A percentile compares a stretch with the other conserved stretches of the same genome.
These are phyloP conservation scores for Leptographium lundbergii DNA, from an alignment of 2,329 filamentous ascomycete genomes.

Conservation along the genomic window DNA sequence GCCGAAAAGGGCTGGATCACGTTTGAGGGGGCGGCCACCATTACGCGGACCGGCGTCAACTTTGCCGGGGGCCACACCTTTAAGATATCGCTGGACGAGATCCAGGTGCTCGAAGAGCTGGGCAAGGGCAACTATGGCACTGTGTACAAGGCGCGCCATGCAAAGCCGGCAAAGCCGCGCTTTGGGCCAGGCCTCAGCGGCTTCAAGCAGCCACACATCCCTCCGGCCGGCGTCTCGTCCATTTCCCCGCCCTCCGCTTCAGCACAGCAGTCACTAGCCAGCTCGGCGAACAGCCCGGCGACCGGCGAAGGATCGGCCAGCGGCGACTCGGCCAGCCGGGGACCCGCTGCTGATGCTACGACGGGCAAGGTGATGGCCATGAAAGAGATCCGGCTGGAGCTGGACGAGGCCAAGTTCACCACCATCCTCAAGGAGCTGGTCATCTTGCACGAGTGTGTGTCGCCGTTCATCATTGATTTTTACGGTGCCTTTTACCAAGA, in stretches of 20 bases:
- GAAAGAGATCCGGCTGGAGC: slow-evolving; percentile 93
- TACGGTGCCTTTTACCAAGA: slow-evolving; percentile 99
- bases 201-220: slow-evolving; percentile 21
- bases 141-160: slow-evolving; percentile 90
- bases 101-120: slow-evolving; percentile 83
- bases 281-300: slow-evolving; percentile 3
- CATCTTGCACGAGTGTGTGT: slow-evolving; percentile 87
- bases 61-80: slow-evolving; percentile 85
- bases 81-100: slow-evolving; percentile 88
- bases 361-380: slow-evolving; percentile 90
- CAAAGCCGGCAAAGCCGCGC: slow-evolving; percentile 46
- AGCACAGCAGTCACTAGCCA: slow-evolving; percentile 20
- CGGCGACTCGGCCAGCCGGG: neutral
- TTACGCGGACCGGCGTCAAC: slow-evolving; percentile 81
- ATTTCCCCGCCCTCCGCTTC: slow-evolving; percentile 4
- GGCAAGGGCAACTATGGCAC: slow-evolving; percentile 98
- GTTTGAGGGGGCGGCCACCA: slow-evolving; percentile 84
- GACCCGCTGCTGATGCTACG: slow-evolving; percentile 23
- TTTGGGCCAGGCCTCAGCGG: slow-evolving; percentile 46
- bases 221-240: neutral
- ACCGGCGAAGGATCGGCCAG: neutral
- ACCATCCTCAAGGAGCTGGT: slow-evolving; percentile 97
- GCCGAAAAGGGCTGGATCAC: slow-evolving; percentile 82
- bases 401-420: slow-evolving; percentile 93
- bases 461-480: slow-evolving; percentile 95